These are phyloP conservation scores for Trichocladium uniseriatum DNA, from an alignment of 495 filamentous ascomycete genomes.

Conservation along the genomic window DNA sequence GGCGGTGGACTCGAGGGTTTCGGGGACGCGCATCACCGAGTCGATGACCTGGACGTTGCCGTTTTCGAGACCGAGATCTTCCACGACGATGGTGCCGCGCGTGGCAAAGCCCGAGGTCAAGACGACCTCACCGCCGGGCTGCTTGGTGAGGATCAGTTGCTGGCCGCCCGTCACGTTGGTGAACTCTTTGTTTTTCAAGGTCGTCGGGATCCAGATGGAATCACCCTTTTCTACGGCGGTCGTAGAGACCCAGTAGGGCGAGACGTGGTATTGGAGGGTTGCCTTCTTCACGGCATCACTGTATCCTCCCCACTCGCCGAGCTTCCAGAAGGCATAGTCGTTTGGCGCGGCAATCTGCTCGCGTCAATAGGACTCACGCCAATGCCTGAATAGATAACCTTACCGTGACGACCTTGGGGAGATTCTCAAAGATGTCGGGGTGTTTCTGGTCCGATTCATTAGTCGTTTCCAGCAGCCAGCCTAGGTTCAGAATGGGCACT, in stretches of 20 bases:
- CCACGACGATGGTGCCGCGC: slow-evolving; percentile 19
- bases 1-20: slow-evolving; percentile 14
- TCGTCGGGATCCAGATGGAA: slow-evolving; percentile 39
- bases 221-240: slow-evolving; percentile 17
- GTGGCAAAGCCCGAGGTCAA: slow-evolving; percentile 24
- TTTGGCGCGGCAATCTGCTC: slow-evolving; percentile 14
- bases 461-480: too few species aligned
- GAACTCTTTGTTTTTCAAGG: slow-evolving; percentile 24
- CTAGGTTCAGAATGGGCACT: too few species aligned
- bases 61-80: slow-evolving; percentile 19
- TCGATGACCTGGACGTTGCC: slow-evolving; percentile 26
- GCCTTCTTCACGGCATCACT: slow-evolving; percentile 2
- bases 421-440: slow-evolving; percentile 11
- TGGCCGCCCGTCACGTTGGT: slow-evolving; percentile 23
- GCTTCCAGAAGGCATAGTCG: slow-evolving; percentile 20
- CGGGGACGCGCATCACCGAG: slow-evolving; percentile 23
- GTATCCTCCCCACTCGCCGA: slow-evolving; percentile 12
- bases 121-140: slow-evolving; percentile 19
- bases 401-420: slow-evolving; percentile 9
- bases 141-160: slow-evolving; percentile 23
- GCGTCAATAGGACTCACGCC: background rate
- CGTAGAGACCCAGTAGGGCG: slow-evolving; percentile 7
- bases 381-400: background rate
- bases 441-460: too few species aligned
- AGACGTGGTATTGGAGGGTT: slow-evolving; percentile 20